Percentiles rank a stretch among this genome's conserved stretches.
Evolutionary conservation across 768 basidiomycete species (phyloP).

Genomic region (Leccinum fibrillosum): DNA sequence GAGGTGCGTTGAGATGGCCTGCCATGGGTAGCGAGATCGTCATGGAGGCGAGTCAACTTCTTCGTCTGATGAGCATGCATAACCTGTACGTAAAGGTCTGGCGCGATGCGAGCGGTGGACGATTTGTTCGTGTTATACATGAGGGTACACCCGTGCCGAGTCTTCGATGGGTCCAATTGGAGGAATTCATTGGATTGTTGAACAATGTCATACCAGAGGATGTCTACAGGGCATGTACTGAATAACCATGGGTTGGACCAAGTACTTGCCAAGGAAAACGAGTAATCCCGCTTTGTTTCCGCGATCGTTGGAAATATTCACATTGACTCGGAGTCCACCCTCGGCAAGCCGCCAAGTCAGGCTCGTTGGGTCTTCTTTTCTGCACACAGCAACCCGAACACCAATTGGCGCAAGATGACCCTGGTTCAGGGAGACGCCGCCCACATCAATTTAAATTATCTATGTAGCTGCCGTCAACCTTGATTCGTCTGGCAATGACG

Average conservation of each 20-base stretch:
- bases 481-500: neutral
- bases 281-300: neutral
- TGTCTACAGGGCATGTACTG: constrained; percentile 23
- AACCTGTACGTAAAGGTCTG: constrained; percentile 36
- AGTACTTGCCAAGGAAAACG: neutral
- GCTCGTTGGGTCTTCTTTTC: neutral
- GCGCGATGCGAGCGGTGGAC: constrained; percentile 20
- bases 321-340: too few relatives aligned
- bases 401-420: neutral
- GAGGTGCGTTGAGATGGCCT: constrained; percentile 40
- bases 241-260: neutral
- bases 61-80: neutral
- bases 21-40: constrained; percentile 46
- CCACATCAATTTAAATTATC: neutral
- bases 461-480: neutral
- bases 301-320: neutral
- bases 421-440: neutral
- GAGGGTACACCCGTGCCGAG: constrained; percentile 39
- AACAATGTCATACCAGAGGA: constrained; percentile 34
- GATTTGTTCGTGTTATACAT: constrained; percentile 42
- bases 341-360: neutral
- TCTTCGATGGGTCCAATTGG: constrained; percentile 37
- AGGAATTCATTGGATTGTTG: constrained; percentile 33
- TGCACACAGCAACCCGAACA: too few relatives aligned
- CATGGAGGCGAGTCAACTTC: constrained; percentile 38